A percentile compares a stretch with the other conserved stretches of the same genome.
phyloP scores from a whole-genome alignment of 306 rosid genomes.

The Macrotyloma uniflorum region DNA sequence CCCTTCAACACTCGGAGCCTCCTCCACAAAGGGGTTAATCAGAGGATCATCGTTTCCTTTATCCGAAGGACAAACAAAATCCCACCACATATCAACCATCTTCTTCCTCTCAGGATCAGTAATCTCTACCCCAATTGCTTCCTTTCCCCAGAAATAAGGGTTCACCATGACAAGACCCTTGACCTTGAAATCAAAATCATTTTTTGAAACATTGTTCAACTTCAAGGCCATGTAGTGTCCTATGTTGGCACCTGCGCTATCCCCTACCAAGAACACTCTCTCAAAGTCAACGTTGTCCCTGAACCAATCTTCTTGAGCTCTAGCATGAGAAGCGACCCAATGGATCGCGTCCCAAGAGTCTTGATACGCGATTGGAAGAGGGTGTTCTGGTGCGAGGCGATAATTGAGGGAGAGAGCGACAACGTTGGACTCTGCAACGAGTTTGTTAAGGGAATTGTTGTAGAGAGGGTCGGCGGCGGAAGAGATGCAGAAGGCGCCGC shows the following conservation, averaged over 20 bases:
- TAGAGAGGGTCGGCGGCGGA: conserved; percentile 67
- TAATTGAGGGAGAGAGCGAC: conserved; percentile 65
- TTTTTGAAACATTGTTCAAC: conserved; percentile 6
- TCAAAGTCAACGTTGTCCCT: conserved; percentile 52
- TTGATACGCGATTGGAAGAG: conserved; percentile 68
- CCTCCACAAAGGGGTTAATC: conserved; percentile 78
- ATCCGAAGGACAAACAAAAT: conserved; percentile 70
- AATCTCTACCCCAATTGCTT: conserved; percentile 64
- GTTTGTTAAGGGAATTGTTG: conserved; percentile 70
- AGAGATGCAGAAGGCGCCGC: conserved; percentile 76
- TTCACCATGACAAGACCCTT: conserved; percentile 60
- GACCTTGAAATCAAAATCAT: conserved; percentile 39
- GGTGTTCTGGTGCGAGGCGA: conserved; percentile 78
- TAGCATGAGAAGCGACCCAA: conserved; percentile 59
- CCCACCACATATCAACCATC: conserved; percentile 92
- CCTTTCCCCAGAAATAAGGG: conserved; percentile 87
- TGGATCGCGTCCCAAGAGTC: conserved; percentile 75
- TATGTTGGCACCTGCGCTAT: conserved; percentile 83
- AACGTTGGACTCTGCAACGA: conserved; percentile 59
- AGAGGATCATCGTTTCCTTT: conserved; percentile 66
- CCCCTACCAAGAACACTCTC: conserved; percentile 69
- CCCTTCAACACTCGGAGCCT: conserved; percentile 57
- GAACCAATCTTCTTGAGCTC: conserved; percentile 56
- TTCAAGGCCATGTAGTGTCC: conserved; percentile 63
- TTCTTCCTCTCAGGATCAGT: conserved; percentile 47